phyloP scores from a whole-genome alignment of 139 green algal genomes.

The Chlamydomonas applanata region DNA sequence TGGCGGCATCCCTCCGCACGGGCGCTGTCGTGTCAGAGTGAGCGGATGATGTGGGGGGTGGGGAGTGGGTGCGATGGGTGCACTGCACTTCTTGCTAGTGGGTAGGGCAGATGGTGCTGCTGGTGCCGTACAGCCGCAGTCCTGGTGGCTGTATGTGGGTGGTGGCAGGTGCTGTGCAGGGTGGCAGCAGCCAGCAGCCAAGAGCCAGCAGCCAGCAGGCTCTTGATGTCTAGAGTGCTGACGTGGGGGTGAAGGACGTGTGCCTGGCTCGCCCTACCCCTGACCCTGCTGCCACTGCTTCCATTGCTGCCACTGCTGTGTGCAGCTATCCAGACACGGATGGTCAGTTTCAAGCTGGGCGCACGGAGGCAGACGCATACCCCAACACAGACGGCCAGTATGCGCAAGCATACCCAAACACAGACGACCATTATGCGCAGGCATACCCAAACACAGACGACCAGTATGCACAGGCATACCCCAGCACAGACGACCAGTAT shows the following conservation, averaged over 20 bases:
- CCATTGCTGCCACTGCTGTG: not conserved
- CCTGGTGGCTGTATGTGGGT: not conserved
- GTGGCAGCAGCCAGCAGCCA: too few relatives aligned
- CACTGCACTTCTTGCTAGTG: too few relatives aligned
- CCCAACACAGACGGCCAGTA: slow-evolving; percentile 13
- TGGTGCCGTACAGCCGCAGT: not conserved
- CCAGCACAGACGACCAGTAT: slow-evolving; percentile 13
- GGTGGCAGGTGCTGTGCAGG: too few relatives aligned
- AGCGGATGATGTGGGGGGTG: too few relatives aligned
- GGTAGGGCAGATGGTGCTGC: not conserved
- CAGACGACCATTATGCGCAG: not conserved
- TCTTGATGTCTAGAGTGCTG: too few relatives aligned
- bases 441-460: slow-evolving; percentile 13
- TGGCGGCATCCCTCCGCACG: slow-evolving; percentile 6
- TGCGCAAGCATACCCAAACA: slow-evolving; percentile 5
- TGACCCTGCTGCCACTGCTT: too few relatives aligned
- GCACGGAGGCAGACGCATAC: slow-evolving; percentile 6
- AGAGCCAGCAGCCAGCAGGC: too few relatives aligned
- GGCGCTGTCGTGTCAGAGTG: slow-evolving; percentile 20
- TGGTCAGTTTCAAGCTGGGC: slow-evolving; percentile 16
- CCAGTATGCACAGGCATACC: not conserved
- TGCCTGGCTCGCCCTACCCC: too few relatives aligned
- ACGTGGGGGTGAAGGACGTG: too few relatives aligned
- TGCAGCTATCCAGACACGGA: slow-evolving; percentile 25
- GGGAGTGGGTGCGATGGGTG: too few relatives aligned